Percentiles rank a stretch among this genome's conserved stretches.
Conservation (phyloP, 2,329 filamentous ascomycete genomes). For the Alternaria hordeiaustralica region DNA sequence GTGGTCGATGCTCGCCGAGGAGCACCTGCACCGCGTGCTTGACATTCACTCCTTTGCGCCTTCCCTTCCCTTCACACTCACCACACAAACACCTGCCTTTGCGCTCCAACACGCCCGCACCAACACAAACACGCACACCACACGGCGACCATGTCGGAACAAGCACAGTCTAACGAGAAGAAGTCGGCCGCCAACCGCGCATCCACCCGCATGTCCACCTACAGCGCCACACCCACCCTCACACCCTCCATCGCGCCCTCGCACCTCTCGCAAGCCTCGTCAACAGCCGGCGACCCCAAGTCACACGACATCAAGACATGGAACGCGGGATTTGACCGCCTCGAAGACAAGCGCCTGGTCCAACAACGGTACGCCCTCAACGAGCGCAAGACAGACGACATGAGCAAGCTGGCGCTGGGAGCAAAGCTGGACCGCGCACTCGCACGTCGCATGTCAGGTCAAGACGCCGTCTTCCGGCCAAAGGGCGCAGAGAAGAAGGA, state of each 20-base stretch:
- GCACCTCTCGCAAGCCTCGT: slow-evolving; percentile 47
- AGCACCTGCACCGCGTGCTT: slow-evolving; percentile 1
- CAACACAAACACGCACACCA: slow-evolving; percentile 8
- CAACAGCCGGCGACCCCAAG: slow-evolving; percentile 54
- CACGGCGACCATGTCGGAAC: slow-evolving; percentile 25
- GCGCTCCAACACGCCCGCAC: slow-evolving; percentile 2
- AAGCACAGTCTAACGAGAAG: slow-evolving; percentile 33
- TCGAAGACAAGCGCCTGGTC: slow-evolving; percentile 85
- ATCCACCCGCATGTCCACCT: slow-evolving; percentile 58
- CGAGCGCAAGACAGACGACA: slow-evolving; percentile 79
- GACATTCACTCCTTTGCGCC: slow-evolving; percentile 2
- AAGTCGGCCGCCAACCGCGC: slow-evolving; percentile 45
- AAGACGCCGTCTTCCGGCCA: slow-evolving; percentile 84
- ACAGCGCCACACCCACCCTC: slow-evolving; percentile 58
- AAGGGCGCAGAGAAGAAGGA: slow-evolving; percentile 48
- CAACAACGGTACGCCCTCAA: slow-evolving; percentile 82
- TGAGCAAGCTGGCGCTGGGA: slow-evolving; percentile 85
- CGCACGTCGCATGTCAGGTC: slow-evolving; percentile 81
- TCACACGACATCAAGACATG: slow-evolving; percentile 75
- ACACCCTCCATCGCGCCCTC: slow-evolving; percentile 58
- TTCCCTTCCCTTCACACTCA: slow-evolving; percentile 3
- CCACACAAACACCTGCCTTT: slow-evolving; percentile 1
- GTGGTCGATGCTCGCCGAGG: slow-evolving; percentile 22
- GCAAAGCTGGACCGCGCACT: slow-evolving; percentile 91
- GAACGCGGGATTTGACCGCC: slow-evolving; percentile 79